phyloP scores from a whole-genome alignment of 2,329 filamentous ascomycete species.

The Stagonosporopsis cucurbitacearum region DNA sequence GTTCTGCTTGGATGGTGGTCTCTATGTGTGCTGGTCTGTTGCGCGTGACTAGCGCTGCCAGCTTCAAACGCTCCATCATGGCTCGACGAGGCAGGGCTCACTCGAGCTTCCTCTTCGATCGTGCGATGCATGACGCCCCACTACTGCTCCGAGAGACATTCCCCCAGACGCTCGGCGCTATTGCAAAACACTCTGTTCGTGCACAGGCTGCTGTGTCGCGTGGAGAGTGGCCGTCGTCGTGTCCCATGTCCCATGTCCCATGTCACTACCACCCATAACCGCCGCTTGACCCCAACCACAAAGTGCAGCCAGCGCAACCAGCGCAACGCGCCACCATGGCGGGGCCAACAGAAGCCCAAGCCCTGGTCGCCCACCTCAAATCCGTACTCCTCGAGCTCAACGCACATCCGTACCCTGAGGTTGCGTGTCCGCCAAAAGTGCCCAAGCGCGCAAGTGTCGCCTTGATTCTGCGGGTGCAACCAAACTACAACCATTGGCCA shows the following conservation, averaged over 20 bases:
- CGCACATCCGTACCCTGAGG: slow-evolving; percentile 56
- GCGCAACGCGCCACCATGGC: slow-evolving; percentile 8
- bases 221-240: neutral
- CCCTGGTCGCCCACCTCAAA: slow-evolving; percentile 50
- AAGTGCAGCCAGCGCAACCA: neutral
- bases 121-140: neutral
- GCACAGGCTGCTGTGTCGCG: neutral
- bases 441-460: slow-evolving; percentile 71
- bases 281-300: neutral
- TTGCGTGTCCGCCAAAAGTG: slow-evolving; percentile 57
- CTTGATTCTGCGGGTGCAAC: slow-evolving; percentile 67
- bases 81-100: slow-evolving; percentile 1
- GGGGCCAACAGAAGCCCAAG: slow-evolving; percentile 6
- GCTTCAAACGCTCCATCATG: slow-evolving; percentile 27
- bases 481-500: slow-evolving; percentile 63
- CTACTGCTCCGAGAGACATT: neutral
- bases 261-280: neutral
- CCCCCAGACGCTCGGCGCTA: neutral
- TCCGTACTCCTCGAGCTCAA: slow-evolving; percentile 52
- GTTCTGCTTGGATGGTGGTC: too few relatives aligned
- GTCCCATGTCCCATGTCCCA: neutral
- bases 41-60: slow-evolving; percentile 6
- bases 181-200: neutral
- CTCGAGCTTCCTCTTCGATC: neutral
- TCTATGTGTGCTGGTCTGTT: neutral